Evolutionary conservation across 352 stramenopile species (phyloP).

Genomic region (Halophytophthora polymorphica): DNA sequence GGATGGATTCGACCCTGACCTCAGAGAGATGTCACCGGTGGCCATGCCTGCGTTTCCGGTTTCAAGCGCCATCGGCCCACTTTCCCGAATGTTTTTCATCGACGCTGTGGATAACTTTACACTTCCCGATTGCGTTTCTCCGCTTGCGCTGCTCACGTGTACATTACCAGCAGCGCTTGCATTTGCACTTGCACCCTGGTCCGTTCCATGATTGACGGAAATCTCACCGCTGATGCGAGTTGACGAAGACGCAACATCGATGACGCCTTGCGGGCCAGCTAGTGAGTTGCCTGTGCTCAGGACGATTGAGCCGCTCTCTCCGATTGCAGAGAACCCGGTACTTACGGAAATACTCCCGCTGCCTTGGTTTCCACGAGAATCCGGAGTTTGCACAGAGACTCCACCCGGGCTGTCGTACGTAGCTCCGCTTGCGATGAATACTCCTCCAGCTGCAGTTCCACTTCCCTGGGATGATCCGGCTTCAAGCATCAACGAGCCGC

Average conservation of each 20-base stretch:
- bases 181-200: conserved; percentile 2
- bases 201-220: conserved; percentile 20
- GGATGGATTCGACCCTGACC: background rate
- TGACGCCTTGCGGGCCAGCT: conserved; percentile 13
- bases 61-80: background rate
- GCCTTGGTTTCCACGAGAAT: conserved; percentile 22
- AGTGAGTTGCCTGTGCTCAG: conserved; percentile 21
- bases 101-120: conserved; percentile 22
- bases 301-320: conserved; percentile 29
- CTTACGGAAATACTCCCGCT: conserved; percentile 28
- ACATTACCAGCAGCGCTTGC: conserved; percentile 16
- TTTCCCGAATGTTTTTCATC: background rate
- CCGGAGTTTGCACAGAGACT: conserved; percentile 21
- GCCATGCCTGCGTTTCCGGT: background rate
- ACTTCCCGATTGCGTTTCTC: conserved; percentile 15
- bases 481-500: conserved; percentile 34
- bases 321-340: conserved; percentile 24
- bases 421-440: conserved; percentile 28
- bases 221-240: conserved; percentile 22
- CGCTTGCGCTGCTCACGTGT: conserved; percentile 15
- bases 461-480: conserved; percentile 32
- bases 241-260: conserved; percentile 19
- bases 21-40: conserved; percentile 1
- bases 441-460: conserved; percentile 20
- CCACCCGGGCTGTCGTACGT: conserved; percentile 20